A percentile compares a stretch with the other conserved stretches of the same genome.
Conservation (phyloP, 257 asterid genomes). For the Dorcoceras hygrometricum region DNA sequence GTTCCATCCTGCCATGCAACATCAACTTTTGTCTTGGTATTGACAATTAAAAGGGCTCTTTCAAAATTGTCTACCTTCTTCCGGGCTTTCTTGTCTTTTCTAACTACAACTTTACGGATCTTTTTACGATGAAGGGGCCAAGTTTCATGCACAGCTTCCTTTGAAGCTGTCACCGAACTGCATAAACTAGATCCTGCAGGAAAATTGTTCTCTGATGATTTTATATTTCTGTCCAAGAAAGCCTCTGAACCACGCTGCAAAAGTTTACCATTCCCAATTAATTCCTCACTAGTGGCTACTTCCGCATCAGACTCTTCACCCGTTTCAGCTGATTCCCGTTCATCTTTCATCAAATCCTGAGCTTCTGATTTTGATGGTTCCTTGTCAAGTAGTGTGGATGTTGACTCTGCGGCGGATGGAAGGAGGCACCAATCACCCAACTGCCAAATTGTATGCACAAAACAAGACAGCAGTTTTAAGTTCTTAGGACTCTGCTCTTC, state of each 20-base stretch:
- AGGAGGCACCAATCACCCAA: conserved; percentile 98
- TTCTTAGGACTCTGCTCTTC: conserved; percentile 89
- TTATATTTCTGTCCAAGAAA: conserved; percentile 36
- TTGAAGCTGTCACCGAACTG: conserved; percentile 45
- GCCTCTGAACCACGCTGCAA: conserved; percentile 39
- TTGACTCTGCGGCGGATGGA: conserved; percentile 40
- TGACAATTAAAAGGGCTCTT: conserved; percentile 70
- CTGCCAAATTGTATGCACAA: conserved; percentile 90
- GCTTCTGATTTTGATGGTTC: conserved; percentile 45
- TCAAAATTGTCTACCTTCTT: conserved; percentile 85
- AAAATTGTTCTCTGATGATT: conserved; percentile 33
- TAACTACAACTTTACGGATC: conserved; percentile 72
- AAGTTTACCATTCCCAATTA: conserved; percentile 36
- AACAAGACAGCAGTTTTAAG: conserved; percentile 81
- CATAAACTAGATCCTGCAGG: conserved; percentile 40
- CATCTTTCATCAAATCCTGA: conserved; percentile 46
- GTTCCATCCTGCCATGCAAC: conserved; percentile 97
- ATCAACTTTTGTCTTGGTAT: conserved; percentile 68
- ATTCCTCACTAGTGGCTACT: conserved; percentile 42
- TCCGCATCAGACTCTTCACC: conserved; percentile 68
- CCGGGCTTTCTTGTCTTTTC: conserved; percentile 78
- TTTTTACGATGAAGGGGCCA: conserved; percentile 83
- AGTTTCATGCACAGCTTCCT: conserved; percentile 55
- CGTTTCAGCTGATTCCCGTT: conserved; percentile 59
- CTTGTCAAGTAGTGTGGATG: conserved; percentile 39